phyloP scores from a whole-genome alignment of 2,329 filamentous ascomycete species.

The Aspergillus eucalypticola region DNA sequence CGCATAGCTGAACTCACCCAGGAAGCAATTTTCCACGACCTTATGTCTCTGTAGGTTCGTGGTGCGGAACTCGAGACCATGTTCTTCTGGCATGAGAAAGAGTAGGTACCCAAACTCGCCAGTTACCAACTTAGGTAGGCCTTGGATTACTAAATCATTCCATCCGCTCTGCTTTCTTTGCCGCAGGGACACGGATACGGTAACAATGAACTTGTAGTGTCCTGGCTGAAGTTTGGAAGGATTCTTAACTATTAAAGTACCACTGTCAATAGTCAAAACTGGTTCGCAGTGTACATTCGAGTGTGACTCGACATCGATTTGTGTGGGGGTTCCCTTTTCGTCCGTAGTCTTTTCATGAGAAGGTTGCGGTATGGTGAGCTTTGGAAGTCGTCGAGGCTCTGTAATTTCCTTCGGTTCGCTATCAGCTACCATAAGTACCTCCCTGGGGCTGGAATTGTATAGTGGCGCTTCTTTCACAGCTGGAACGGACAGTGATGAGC shows the following conservation, averaged over 20 bases:
- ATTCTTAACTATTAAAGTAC: constrained; percentile 22
- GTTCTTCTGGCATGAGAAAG: constrained; percentile 28
- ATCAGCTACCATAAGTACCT: not conserved
- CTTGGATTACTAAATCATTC: constrained; percentile 30
- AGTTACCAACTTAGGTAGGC: constrained; percentile 28
- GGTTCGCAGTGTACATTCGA: constrained; percentile 12
- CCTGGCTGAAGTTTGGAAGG: constrained; percentile 14
- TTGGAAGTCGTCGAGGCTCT: not conserved
- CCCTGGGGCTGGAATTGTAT: not conserved
- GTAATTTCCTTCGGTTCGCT: not conserved
- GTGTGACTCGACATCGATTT: not conserved
- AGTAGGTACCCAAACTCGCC: constrained; percentile 31
- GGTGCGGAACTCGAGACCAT: constrained; percentile 34
- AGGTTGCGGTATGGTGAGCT: not conserved
- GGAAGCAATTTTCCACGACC: constrained; percentile 31
- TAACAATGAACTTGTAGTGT: constrained; percentile 26
- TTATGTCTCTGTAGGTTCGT: constrained; percentile 27
- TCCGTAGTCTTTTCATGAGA: not conserved
- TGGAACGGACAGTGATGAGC: not conserved
- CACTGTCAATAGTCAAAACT: constrained; percentile 18
- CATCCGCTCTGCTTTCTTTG: constrained; percentile 26
- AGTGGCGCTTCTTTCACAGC: not conserved
- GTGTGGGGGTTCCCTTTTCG: not conserved
- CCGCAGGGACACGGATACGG: constrained; percentile 18
- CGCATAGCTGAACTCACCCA: constrained; percentile 29